Evolutionary conservation across 2,329 filamentous ascomycete species (phyloP).

Genomic region (Triangularia verruculosa): DNA sequence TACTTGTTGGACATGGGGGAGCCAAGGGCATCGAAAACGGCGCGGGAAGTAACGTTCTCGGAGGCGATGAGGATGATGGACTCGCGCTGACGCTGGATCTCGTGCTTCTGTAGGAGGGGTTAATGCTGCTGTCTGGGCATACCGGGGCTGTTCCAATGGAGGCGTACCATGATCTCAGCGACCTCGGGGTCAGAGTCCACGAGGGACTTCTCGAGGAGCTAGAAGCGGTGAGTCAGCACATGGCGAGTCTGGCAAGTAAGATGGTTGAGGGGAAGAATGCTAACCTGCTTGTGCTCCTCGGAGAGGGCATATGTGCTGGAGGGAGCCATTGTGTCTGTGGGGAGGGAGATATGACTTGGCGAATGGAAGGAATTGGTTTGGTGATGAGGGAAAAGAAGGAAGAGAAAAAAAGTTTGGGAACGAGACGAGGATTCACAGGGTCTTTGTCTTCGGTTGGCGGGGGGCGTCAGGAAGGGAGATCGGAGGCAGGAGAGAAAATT

Average conservation of each 20-base stretch:
- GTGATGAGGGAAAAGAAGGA: neutral
- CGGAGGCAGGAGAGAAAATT: constrained; percentile 22
- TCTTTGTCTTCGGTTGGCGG: constrained; percentile 3
- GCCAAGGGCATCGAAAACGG: constrained; percentile 95
- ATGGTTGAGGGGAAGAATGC: constrained; percentile 25
- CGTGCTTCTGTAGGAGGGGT: constrained; percentile 63
- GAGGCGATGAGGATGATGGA: constrained; percentile 98
- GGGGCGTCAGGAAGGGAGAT: constrained; percentile 15
- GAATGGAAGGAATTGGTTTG: neutral
- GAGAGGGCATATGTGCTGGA: constrained; percentile 48
- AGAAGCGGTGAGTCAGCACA: constrained; percentile 30
- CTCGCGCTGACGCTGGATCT: constrained; percentile 95
- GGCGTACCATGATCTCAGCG: constrained; percentile 87
- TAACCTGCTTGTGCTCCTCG: constrained; percentile 53
- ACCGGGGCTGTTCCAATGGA: neutral
- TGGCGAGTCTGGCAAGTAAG: constrained; percentile 21
- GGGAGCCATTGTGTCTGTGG: constrained; percentile 25
- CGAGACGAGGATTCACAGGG: constrained; percentile 6
- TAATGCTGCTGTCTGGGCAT: constrained; percentile 25
- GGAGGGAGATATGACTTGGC: neutral
- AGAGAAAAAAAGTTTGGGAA: constrained; percentile 5
- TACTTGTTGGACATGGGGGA: constrained; percentile 98
- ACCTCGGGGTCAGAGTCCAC: constrained; percentile 91
- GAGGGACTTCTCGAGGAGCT: constrained; percentile 96
- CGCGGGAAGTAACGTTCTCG: constrained; percentile 98